Percentiles rank a stretch among this genome's conserved stretches.
phyloP scores from a whole-genome alignment of 2,329 filamentous ascomycete species.

The Ascocoryne sarcoides region DNA sequence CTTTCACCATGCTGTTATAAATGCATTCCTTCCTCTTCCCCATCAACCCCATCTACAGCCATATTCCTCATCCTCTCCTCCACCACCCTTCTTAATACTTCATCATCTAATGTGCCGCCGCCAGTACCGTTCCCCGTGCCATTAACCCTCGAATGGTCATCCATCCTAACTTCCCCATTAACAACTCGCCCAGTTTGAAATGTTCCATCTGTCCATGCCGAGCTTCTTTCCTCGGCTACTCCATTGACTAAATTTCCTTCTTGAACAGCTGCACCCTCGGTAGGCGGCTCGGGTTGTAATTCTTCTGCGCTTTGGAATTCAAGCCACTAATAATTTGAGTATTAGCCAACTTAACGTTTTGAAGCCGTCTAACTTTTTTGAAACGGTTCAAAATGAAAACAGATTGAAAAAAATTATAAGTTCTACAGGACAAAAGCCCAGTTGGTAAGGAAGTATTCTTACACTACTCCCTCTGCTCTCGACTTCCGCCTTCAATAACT shows the following conservation, averaged over 20 bases:
- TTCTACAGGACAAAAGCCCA: too few relatives aligned
- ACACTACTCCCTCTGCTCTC: constrained; percentile 39
- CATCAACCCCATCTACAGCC: constrained; percentile 35
- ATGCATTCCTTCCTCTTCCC: constrained; percentile 53
- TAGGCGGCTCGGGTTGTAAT: constrained; percentile 19
- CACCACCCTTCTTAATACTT: constrained; percentile 47
- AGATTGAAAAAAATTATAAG: too few relatives aligned
- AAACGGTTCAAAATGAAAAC: too few relatives aligned
- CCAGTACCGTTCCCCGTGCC: constrained; percentile 8
- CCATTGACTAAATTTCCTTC: background rate
- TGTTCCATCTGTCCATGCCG: constrained; percentile 54
- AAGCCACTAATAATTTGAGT: constrained; percentile 33
- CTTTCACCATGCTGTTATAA: constrained; percentile 35
- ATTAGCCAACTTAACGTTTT: background rate
- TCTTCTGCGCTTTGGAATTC: constrained; percentile 45
- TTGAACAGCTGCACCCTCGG: too few relatives aligned
- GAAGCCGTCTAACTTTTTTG: too few relatives aligned
- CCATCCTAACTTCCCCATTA: constrained; percentile 40
- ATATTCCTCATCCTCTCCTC: constrained; percentile 44
- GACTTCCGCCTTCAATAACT: constrained; percentile 56
- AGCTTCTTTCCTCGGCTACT: background rate
- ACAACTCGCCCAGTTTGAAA: constrained; percentile 52
- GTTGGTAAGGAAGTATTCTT: background rate
- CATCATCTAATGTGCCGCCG: constrained; percentile 40
- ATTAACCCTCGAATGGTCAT: constrained; percentile 20